These are phyloP conservation scores for Lentinula edodes DNA, from an alignment of 768 basidiomycete genomes.

Conservation along the genomic window DNA sequence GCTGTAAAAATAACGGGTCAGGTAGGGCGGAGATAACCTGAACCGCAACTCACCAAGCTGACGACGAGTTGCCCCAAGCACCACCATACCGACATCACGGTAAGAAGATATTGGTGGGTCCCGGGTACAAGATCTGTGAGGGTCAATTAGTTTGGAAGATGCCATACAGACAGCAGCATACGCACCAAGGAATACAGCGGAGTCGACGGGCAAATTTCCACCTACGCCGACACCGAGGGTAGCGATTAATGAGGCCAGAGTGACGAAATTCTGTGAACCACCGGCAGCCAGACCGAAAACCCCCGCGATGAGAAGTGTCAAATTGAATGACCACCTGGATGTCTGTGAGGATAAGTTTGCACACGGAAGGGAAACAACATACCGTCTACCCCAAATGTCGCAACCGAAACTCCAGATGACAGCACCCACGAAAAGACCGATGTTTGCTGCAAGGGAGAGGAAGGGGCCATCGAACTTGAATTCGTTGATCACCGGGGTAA, in stretches of 20 bases:
- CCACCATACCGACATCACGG: conserved; percentile 57
- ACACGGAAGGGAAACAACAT: background rate
- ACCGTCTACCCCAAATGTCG: conserved; percentile 71
- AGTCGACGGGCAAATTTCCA: conserved; percentile 53
- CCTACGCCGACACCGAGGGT: conserved; percentile 44
- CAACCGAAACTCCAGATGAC: conserved; percentile 64
- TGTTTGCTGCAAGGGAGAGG: conserved; percentile 64
- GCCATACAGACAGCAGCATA: conserved; percentile 3
- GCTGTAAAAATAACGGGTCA: conserved; percentile 19
- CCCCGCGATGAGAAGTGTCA: conserved; percentile 48
- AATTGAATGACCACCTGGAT: conserved; percentile 58
- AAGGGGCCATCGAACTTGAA: conserved; percentile 57
- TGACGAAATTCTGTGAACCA: conserved; percentile 38
- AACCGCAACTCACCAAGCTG: conserved; percentile 29
- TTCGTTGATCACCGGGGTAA: conserved; percentile 59
- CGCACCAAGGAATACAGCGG: conserved; percentile 45
- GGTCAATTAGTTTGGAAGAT: conserved; percentile 6
- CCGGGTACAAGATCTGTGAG: conserved; percentile 42
- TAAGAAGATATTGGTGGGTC: conserved; percentile 53
- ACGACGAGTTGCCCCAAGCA: conserved; percentile 48
- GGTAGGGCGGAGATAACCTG: background rate
- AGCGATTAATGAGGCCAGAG: conserved; percentile 42
- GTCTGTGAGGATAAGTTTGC: background rate
- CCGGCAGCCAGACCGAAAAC: conserved; percentile 49
- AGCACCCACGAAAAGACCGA: conserved; percentile 67